A percentile compares a stretch with the other conserved stretches of the same genome.
Conservation (phyloP, 768 basidiomycete species). For the Mycena galericulata region DNA sequence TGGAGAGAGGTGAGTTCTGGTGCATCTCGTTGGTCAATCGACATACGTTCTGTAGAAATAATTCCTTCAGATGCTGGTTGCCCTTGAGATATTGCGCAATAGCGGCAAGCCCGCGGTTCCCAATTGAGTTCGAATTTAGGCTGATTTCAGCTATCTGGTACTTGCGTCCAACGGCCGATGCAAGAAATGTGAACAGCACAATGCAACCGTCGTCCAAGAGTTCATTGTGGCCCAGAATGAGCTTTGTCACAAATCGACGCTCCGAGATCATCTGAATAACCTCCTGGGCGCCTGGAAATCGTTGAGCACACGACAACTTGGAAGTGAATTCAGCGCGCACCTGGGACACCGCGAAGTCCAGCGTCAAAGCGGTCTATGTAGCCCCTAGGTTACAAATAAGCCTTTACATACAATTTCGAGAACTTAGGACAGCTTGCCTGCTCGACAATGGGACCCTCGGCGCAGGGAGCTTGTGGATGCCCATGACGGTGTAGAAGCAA, state of each 20-base stretch:
- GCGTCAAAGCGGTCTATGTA: slow-evolving; percentile 46
- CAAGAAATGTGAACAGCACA: slow-evolving; percentile 65
- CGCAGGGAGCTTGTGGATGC: too few species aligned
- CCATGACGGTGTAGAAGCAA: too few species aligned
- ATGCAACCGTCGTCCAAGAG: slow-evolving; percentile 70
- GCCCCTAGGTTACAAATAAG: too few species aligned
- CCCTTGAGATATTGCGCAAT: slow-evolving; percentile 62
- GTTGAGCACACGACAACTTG: not conserved
- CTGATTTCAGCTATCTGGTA: slow-evolving; percentile 66
- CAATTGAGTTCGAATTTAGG: slow-evolving; percentile 68
- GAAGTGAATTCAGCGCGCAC: not conserved
- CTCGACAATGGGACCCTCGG: too few species aligned
- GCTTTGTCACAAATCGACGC: slow-evolving; percentile 61
- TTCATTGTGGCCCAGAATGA: slow-evolving; percentile 67
- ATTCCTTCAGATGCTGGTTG: slow-evolving; percentile 58
- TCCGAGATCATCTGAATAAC: slow-evolving; percentile 61
- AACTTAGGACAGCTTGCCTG: too few species aligned
- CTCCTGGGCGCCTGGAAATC: slow-evolving; percentile 59
- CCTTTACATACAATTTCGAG: too few species aligned
- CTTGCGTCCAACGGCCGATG: slow-evolving; percentile 58
- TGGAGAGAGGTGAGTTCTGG: slow-evolving; percentile 41
- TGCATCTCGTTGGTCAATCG: not conserved
- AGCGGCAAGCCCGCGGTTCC: slow-evolving; percentile 65
- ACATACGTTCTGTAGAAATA: slow-evolving; percentile 72
- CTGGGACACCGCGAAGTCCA: slow-evolving; percentile 42